phyloP scores from a whole-genome alignment of 495 filamentous ascomycete genomes.

The Lasiosphaeria miniovina region DNA sequence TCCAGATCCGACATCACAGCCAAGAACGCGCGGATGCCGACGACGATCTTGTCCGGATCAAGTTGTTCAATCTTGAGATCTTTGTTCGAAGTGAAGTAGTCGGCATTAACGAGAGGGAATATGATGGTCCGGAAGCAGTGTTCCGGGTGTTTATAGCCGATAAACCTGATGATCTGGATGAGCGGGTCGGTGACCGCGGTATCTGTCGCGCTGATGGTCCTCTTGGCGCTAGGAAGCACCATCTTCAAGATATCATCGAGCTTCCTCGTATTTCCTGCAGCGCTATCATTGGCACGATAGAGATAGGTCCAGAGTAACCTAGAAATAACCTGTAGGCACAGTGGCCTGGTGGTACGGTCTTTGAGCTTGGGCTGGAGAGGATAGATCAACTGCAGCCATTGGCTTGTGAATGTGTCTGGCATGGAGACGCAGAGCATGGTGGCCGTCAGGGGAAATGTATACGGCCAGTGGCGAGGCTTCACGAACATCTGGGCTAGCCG shows the following conservation, averaged over 20 bases:
- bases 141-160: conserved; percentile 90
- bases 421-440: conserved; percentile 84
- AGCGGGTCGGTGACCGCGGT: conserved; percentile 78
- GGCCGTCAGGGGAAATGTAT: conserved; percentile 81
- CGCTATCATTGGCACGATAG: conserved; percentile 70
- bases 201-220: conserved; percentile 75
- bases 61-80: conserved; percentile 88
- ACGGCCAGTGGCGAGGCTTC: conserved; percentile 87
- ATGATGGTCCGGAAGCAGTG: conserved; percentile 88
- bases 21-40: conserved; percentile 91
- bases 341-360: conserved; percentile 73
- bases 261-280: conserved; percentile 66
- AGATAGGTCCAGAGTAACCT: conserved; percentile 96
- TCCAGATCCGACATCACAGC: conserved; percentile 93
- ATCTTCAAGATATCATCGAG: conserved; percentile 83
- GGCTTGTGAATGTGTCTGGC: conserved; percentile 73
- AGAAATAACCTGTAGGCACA: conserved; percentile 83
- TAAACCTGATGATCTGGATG: conserved; percentile 90
- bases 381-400: conserved; percentile 80
- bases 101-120: conserved; percentile 91
- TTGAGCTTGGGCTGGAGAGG: conserved; percentile 75
- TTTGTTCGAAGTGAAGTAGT: conserved; percentile 72
- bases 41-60: conserved; percentile 92
- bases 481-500: conserved; percentile 76
- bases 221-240: conserved; percentile 74